Conservation (phyloP, 2,329 filamentous ascomycete genomes). For the Penicillium palitans region DNA sequence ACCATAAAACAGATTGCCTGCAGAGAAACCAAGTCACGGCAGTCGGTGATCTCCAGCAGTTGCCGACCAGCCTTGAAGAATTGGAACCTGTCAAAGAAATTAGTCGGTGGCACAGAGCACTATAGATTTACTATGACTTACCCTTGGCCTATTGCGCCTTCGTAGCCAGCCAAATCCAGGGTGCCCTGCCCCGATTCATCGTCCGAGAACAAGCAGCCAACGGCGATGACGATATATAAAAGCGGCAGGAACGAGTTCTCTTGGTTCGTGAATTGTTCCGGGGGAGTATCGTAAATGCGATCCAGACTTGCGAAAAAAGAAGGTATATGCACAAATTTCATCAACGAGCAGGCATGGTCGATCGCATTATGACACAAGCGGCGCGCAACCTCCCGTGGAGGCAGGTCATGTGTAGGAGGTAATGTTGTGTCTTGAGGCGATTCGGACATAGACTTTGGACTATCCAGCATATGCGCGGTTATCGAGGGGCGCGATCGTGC, state of each 20-base stretch:
- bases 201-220: slow-evolving; percentile 71
- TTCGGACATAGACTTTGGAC: slow-evolving; percentile 63
- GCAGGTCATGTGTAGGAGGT: slow-evolving; percentile 65
- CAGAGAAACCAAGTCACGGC: slow-evolving; percentile 70
- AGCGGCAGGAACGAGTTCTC: slow-evolving; percentile 70
- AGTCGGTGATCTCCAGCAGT: slow-evolving; percentile 62
- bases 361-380: slow-evolving; percentile 61
- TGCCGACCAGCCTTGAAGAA: slow-evolving; percentile 70
- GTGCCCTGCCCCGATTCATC: slow-evolving; percentile 49
- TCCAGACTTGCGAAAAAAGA: slow-evolving; percentile 77
- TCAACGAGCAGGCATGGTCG: slow-evolving; percentile 62
- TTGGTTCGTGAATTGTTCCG: slow-evolving; percentile 62
- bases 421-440: slow-evolving; percentile 62
- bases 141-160: slow-evolving; percentile 57
- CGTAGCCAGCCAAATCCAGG: slow-evolving; percentile 49
- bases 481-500: slow-evolving; percentile 50
- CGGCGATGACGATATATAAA: slow-evolving; percentile 67
- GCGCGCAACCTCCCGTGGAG: slow-evolving; percentile 59
- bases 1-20: slow-evolving; percentile 79
- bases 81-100: slow-evolving; percentile 58
- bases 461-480: slow-evolving; percentile 62
- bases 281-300: slow-evolving; percentile 69
- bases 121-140: slow-evolving; percentile 33
- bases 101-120: neutral
- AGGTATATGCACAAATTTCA: slow-evolving; percentile 77